These are phyloP conservation scores for Euclidium syriacum DNA, from an alignment of 345 rosid genomes.

Conservation along the genomic window DNA sequence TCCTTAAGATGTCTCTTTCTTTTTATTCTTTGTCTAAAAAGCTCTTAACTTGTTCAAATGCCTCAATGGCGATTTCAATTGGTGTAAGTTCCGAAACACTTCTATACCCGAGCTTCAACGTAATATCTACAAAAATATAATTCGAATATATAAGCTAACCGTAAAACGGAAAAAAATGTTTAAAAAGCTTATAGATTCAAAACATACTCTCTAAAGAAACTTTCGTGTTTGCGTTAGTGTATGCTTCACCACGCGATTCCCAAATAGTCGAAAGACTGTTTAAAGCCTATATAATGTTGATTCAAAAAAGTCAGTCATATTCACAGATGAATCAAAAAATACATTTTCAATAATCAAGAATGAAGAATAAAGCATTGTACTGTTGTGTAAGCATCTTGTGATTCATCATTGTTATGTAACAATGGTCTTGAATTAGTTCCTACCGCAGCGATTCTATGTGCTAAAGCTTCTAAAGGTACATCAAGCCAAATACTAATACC, in stretches of 20 bases:
- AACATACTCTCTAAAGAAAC: conserved; percentile 74
- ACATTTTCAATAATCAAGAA: too few species aligned
- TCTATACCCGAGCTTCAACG: conserved; percentile 53
- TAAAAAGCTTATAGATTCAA: not conserved
- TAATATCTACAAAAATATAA: conserved; percentile 64
- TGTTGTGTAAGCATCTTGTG: conserved; percentile 69
- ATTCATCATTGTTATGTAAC: conserved; percentile 51
- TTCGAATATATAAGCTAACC: not conserved
- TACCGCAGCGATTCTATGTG: conserved; percentile 78
- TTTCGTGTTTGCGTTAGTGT: conserved; percentile 62
- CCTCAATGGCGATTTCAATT: conserved; percentile 63
- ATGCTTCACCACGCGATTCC: conserved; percentile 61
- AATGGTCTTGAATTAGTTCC: conserved; percentile 93
- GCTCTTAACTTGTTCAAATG: too few species aligned
- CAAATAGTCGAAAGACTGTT: conserved; percentile 57
- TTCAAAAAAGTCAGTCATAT: too few species aligned
- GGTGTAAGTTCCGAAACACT: conserved; percentile 65
- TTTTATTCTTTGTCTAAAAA: too few species aligned
- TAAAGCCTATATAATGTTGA: conserved; percentile 43
- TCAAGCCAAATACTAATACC: conserved; percentile 91
- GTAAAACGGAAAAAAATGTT: not conserved
- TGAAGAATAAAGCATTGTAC: too few species aligned
- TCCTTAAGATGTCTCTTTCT: too few species aligned
- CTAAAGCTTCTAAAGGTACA: conserved; percentile 94
- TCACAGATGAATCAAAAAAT: too few species aligned